Conservation (phyloP, 1,284 basidiomycete species). For the Puccinia coronata region DNA sequence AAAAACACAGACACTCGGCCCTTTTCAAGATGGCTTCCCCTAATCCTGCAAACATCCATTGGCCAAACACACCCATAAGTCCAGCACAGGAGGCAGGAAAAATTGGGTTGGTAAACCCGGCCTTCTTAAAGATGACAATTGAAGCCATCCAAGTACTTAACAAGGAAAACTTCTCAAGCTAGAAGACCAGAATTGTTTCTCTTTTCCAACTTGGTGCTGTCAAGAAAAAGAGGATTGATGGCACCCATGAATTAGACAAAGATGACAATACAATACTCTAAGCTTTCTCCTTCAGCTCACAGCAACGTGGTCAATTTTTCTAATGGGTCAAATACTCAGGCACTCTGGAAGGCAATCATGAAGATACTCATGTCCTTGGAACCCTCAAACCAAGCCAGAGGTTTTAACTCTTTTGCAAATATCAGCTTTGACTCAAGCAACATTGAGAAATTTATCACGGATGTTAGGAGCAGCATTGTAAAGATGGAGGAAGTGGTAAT, state of each 20-base stretch:
- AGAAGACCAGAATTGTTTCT: neutral
- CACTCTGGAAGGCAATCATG: neutral
- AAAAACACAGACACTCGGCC: too few relatives aligned
- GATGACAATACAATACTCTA: conserved; percentile 4
- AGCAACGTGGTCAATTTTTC: neutral
- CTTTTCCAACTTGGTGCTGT: neutral
- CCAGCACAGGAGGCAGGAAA: too few relatives aligned
- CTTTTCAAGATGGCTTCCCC: too few relatives aligned
- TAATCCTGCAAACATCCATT: too few relatives aligned
- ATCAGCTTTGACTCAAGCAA: neutral
- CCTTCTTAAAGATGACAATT: neutral
- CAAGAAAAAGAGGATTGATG: neutral
- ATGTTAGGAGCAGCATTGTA: neutral
- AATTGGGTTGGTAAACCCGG: too few relatives aligned
- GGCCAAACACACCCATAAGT: too few relatives aligned
- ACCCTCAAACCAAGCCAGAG: neutral
- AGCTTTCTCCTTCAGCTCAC: neutral
- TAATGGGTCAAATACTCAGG: neutral
- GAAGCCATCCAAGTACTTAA: neutral
- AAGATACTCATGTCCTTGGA: neutral
- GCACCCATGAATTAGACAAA: neutral
- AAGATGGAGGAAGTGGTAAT: neutral
- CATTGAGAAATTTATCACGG: conserved; percentile 5
- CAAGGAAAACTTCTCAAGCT: neutral
- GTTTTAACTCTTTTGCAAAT: neutral